These are phyloP conservation scores for Ambrosia hybrid DNA, from an alignment of 140 eudicot genomes.

Conservation along the genomic window DNA sequence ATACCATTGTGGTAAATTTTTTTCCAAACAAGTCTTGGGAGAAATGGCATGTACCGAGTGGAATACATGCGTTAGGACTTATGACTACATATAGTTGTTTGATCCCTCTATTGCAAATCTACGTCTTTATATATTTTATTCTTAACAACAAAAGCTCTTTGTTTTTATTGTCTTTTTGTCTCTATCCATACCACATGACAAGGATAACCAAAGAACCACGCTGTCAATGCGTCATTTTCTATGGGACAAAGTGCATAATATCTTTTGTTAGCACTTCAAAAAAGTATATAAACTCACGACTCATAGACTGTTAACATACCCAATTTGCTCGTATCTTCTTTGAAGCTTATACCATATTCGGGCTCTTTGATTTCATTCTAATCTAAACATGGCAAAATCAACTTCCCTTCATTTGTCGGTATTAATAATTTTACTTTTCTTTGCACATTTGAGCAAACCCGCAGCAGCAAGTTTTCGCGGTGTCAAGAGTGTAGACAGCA, in stretches of 20 bases:
- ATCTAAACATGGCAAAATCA: conserved; percentile 42
- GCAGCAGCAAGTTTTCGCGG: conserved; percentile 48
- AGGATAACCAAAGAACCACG: conserved; percentile 20
- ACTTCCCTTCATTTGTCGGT: conserved; percentile 29
- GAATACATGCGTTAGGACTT: too few relatives aligned
- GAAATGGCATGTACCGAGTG: too few relatives aligned
- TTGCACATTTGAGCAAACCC: conserved; percentile 33
- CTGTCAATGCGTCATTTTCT: conserved; percentile 29
- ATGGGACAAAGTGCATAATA: conserved; percentile 18
- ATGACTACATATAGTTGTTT: too few relatives aligned
- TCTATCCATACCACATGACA: conserved; percentile 16
- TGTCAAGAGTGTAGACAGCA: conserved; percentile 41
- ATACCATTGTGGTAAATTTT: too few relatives aligned
- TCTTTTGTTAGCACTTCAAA: conserved; percentile 18
- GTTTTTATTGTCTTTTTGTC: conserved; percentile 15
- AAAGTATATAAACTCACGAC: conserved; percentile 28
- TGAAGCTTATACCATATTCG: conserved; percentile 4
- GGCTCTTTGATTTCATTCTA: background rate
- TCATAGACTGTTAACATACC: conserved; percentile 4
- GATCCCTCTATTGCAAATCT: too few relatives aligned
- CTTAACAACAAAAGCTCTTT: background rate
- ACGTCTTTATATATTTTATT: too few relatives aligned
- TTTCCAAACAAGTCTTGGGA: too few relatives aligned
- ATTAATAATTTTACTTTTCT: conserved; percentile 33
- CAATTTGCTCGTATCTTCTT: conserved; percentile 18